Percentiles rank a stretch among this genome's conserved stretches.
These are phyloP conservation scores for Oehlia diaphana DNA, from an alignment of 192 early-diverging fungal species.

Conservation along the genomic window DNA sequence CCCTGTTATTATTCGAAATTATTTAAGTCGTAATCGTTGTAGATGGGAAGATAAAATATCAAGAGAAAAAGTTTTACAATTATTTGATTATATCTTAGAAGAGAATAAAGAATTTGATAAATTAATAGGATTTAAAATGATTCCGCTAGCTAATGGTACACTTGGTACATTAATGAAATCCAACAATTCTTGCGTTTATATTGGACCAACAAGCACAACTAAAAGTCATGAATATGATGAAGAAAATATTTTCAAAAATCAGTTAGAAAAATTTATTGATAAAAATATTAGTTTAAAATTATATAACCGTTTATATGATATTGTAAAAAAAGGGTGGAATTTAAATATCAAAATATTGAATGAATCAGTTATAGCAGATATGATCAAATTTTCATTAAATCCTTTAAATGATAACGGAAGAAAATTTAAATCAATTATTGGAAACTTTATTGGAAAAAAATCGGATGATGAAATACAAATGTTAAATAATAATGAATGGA, in stretches of 20 bases:
- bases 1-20: background rate
- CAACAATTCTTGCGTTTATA: background rate
- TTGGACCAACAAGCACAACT: background rate
- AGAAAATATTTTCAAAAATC: background rate
- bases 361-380: background rate
- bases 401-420: background rate
- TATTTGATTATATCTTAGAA: background rate
- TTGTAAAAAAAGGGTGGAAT: background rate
- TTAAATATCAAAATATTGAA: background rate
- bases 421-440: too few species aligned
- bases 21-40: background rate
- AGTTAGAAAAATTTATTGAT: background rate
- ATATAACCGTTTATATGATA: background rate
- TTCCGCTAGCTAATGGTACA: background rate
- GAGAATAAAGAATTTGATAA: background rate
- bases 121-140: background rate
- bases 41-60: conserved; percentile 2
- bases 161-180: background rate
- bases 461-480: background rate
- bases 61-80: background rate
- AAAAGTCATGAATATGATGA: background rate
- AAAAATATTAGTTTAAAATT: background rate
- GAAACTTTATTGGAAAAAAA: too few species aligned
- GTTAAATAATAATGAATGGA: background rate
- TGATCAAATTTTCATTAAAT: background rate